Evolutionary conservation across 2,329 filamentous ascomycete genomes (phyloP).

Genomic region (Diaporthe sp.): DNA sequence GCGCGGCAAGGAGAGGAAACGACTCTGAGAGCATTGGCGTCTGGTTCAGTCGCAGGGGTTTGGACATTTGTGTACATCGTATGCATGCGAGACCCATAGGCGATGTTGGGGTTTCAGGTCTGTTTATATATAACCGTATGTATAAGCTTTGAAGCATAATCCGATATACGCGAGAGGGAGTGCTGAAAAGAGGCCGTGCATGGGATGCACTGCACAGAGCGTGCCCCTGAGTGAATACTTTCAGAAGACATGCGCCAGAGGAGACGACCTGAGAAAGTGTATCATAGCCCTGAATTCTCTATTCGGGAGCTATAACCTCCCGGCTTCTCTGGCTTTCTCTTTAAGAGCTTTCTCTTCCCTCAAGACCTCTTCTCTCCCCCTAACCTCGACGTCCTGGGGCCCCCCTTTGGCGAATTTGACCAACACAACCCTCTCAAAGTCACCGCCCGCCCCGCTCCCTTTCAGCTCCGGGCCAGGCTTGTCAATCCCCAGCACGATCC

Average conservation of each 20-base stretch:
- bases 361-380: slow-evolving; percentile 63
- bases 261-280: background rate
- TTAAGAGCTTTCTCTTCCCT: slow-evolving; percentile 59
- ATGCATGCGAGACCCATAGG: background rate
- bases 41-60: background rate
- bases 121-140: background rate
- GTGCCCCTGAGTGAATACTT: background rate
- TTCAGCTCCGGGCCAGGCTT: slow-evolving; percentile 70
- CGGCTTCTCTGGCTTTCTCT: slow-evolving; percentile 45
- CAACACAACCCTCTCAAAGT: slow-evolving; percentile 71
- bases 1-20: slow-evolving; percentile 67
- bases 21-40: slow-evolving; percentile 50
- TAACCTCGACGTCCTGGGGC: slow-evolving; percentile 67
- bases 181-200: background rate
- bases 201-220: too few relatives aligned
- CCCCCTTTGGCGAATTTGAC: slow-evolving; percentile 66
- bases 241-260: too few relatives aligned
- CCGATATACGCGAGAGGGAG: background rate
- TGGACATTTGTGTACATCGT: background rate
- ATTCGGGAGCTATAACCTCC: slow-evolving; percentile 28
- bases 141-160: background rate
- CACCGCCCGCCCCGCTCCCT: slow-evolving; percentile 64
- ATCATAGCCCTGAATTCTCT: background rate
- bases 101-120: background rate
- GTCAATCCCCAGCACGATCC: slow-evolving; percentile 69